phyloP scores from a whole-genome alignment of 768 basidiomycete species.

The Termitomyces sp. region DNA sequence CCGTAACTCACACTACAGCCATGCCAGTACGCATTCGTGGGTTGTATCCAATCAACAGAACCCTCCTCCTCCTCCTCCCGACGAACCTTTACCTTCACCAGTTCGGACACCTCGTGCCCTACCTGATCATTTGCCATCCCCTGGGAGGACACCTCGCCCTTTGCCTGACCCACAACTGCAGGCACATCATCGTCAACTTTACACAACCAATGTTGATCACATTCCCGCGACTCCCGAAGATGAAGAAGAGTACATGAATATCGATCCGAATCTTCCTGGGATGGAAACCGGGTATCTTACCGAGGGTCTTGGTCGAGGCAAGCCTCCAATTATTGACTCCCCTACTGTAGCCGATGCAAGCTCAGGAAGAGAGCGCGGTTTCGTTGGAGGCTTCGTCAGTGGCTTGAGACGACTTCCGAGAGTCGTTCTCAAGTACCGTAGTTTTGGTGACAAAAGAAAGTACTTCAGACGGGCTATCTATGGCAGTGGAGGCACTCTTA shows the following conservation, averaged over 20 bases:
- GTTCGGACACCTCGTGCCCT: slow-evolving; percentile 22
- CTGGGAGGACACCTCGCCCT: slow-evolving; percentile 22
- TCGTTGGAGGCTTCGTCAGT: slow-evolving; percentile 31
- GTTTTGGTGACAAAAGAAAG: slow-evolving; percentile 17
- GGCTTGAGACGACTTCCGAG: slow-evolving; percentile 28
- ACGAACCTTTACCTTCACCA: slow-evolving; percentile 15
- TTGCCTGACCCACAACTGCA: slow-evolving; percentile 23
- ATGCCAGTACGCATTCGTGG: slow-evolving; percentile 32
- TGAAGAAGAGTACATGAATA: slow-evolving; percentile 25
- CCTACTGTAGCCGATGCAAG: not conserved
- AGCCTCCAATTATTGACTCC: not conserved
- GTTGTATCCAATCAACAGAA: slow-evolving; percentile 27
- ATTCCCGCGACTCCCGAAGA: slow-evolving; percentile 13
- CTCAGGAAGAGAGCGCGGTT: slow-evolving; percentile 17
- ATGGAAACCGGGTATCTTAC: slow-evolving; percentile 10
- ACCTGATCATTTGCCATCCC: slow-evolving; percentile 23
- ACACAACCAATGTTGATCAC: slow-evolving; percentile 13
- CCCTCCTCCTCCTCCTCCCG: slow-evolving; percentile 24
- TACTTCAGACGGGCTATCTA: slow-evolving; percentile 16
- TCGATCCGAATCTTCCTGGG: slow-evolving; percentile 16
- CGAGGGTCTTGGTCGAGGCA: slow-evolving; percentile 12
- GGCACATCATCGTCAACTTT: slow-evolving; percentile 9
- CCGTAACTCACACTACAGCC: slow-evolving; percentile 16
- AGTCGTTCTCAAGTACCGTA: slow-evolving; percentile 23
- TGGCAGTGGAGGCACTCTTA: slow-evolving; percentile 21